Conservation (phyloP, 1,284 basidiomycete genomes). For the Macrocystidia cucumis region DNA sequence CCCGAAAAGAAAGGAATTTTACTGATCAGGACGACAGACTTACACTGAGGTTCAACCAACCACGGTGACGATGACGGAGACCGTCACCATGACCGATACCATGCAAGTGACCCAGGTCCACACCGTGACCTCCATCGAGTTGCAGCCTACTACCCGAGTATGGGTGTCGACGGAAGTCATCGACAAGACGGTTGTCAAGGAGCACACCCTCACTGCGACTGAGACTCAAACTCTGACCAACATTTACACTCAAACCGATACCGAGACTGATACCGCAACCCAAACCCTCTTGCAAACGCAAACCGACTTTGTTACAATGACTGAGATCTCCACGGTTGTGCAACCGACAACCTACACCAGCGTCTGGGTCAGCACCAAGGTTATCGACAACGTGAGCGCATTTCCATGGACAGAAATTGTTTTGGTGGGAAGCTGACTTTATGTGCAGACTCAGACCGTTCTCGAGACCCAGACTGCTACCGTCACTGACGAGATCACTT, state of each 20-base stretch:
- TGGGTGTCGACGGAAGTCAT: constrained; percentile 60
- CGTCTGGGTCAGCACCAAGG: constrained; percentile 44
- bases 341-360: constrained; percentile 50
- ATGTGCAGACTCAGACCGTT: constrained; percentile 40
- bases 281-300: constrained; percentile 30
- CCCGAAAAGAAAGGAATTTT: background rate
- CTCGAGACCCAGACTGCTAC: constrained; percentile 40
- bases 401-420: too few species aligned
- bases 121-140: constrained; percentile 43
- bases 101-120: constrained; percentile 32
- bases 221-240: constrained; percentile 47
- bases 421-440: constrained; percentile 2
- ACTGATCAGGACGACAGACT: constrained; percentile 13
- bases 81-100: constrained; percentile 28
- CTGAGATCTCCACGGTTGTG: constrained; percentile 33
- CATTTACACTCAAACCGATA: constrained; percentile 45
- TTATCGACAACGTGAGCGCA: constrained; percentile 48
- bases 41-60: constrained; percentile 23
- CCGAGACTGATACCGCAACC: constrained; percentile 39
- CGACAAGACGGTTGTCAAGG: constrained; percentile 45
- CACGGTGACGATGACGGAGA: constrained; percentile 24
- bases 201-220: constrained; percentile 55
- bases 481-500: constrained; percentile 34
- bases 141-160: constrained; percentile 53
- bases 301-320: constrained; percentile 38